Evolutionary conservation across 225 moss, liverwort and hornwort genomes (phyloP).

Genomic region (Bryum argenteum): DNA sequence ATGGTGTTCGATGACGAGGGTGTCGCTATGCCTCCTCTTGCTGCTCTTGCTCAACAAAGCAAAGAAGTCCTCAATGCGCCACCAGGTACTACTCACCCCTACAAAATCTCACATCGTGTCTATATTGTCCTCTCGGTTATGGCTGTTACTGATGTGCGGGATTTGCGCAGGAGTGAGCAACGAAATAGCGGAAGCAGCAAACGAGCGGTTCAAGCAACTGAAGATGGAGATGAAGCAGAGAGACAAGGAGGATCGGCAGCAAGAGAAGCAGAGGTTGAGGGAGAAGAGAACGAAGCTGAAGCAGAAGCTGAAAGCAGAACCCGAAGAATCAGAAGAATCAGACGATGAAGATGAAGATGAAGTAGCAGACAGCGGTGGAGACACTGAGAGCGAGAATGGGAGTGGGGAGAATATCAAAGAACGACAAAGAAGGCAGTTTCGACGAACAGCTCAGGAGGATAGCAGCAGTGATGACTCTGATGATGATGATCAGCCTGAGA

Average conservation of each 20-base stretch:
- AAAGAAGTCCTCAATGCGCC: slow-evolving; percentile 48
- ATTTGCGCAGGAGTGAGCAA: slow-evolving; percentile 51
- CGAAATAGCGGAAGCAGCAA: slow-evolving; percentile 68
- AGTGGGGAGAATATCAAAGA: slow-evolving; percentile 48
- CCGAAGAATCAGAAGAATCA: slow-evolving; percentile 52
- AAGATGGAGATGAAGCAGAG: slow-evolving; percentile 93
- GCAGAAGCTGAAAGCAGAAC: slow-evolving; percentile 59
- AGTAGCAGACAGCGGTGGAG: slow-evolving; percentile 45
- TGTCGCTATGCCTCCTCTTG: slow-evolving; percentile 86
- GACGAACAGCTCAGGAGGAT: slow-evolving; percentile 40
- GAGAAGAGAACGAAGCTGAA: slow-evolving; percentile 78
- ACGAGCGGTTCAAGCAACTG: slow-evolving; percentile 68
- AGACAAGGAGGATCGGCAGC: slow-evolving; percentile 82
- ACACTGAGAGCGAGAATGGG: slow-evolving; percentile 30
- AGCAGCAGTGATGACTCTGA: slow-evolving; percentile 22
- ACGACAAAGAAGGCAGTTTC: slow-evolving; percentile 47
- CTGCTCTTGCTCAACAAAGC: slow-evolving; percentile 76
- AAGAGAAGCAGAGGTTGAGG: slow-evolving; percentile 83
- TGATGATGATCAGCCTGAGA: slow-evolving; percentile 26
- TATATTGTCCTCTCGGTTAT: not conserved
- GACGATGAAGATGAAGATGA: slow-evolving; percentile 51
- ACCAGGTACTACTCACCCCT: slow-evolving; percentile 48
- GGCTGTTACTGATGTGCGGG: not conserved
- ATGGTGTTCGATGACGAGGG: slow-evolving; percentile 98
- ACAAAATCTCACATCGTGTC: not conserved